Base-by-base conservation (phyloP, 2,329 filamentous ascomycete genomes). In the Berkeleyomyces basicola region DNA sequence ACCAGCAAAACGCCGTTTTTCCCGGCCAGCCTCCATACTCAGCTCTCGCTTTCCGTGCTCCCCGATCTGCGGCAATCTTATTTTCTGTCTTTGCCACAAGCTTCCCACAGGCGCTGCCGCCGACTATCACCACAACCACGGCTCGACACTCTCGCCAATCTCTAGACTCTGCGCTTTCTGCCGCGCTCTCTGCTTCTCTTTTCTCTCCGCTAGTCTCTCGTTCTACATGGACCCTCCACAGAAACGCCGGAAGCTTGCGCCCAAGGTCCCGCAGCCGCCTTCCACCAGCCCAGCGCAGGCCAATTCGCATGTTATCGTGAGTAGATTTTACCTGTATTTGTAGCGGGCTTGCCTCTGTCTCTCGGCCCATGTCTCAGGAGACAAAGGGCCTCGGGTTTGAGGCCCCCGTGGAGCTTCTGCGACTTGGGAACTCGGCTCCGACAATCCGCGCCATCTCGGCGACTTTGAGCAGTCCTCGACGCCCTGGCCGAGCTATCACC, bases 171-270 rank as follows among this genome's bases (percentile, higher is more conserved):
- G 5, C 33, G 37, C 14, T 23, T 23, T 23, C 23, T 16, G 33
- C 23, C 7, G 42, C 46, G 9, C 42, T 43, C 43, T 33, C 57
- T 44, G 11, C 46, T 57, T 37, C 39, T 42, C 58, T 53, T 60
- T 49, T 60, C 40, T 63, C 40, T 53, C 62, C 65, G 66, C 65
- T 62, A 66, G 58, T 65, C 64, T 67, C 67, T 66, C 23, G n/a
- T 4, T 9, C 10, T 43, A 70, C 67, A 76, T 76, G 74, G 74
- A 76, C 70, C 74, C 73, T 66, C 73, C 72, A 55, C 74, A 67
- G 64, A 76, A 76, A 66, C 74, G 73, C 69, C 72, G 74, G 68
- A 75, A 75, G 70, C 70, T 76, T 70, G 74, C 74, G 68, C 74
- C 74, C 43, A 76, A 75, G 67, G 72, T 61, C 14, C 55, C 63